A percentile compares a stretch with the other conserved stretches of the same genome.
phyloP scores from a whole-genome alignment of 2,329 filamentous ascomycete genomes.

The Xenosphaeropsis pyriputrescens region DNA sequence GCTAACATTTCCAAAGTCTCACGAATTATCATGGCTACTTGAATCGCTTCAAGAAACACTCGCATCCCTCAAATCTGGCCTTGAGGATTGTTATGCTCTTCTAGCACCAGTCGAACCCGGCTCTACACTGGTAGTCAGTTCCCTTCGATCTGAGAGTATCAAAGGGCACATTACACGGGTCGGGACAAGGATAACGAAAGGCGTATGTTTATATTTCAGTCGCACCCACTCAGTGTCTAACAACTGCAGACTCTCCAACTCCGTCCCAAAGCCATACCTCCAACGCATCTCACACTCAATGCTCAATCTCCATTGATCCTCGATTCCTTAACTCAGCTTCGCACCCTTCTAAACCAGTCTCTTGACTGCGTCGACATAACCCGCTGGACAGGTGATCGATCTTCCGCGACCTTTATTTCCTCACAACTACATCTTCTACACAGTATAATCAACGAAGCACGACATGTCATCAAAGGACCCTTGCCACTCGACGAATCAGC shows the following conservation, averaged over 20 bases:
- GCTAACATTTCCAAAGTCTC: constrained; percentile 9
- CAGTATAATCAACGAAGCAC: constrained; percentile 35
- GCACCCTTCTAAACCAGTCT: constrained; percentile 67
- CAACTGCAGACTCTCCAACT: constrained; percentile 54
- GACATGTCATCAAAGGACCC: constrained; percentile 40
- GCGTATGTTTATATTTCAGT: constrained; percentile 37
- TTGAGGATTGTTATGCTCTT: constrained; percentile 79
- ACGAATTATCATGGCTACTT: constrained; percentile 19
- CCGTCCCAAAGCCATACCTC: constrained; percentile 53
- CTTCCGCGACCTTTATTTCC: constrained; percentile 32
- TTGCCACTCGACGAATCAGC: constrained; percentile 3
- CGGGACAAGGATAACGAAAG: constrained; percentile 83
- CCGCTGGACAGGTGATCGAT: constrained; percentile 54
- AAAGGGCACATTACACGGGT: constrained; percentile 88
- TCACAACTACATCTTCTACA: constrained; percentile 40
- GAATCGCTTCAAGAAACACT: constrained; percentile 19
- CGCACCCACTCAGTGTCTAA: constrained; percentile 3
- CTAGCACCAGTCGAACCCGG: constrained; percentile 75
- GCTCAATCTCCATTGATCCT: constrained; percentile 39
- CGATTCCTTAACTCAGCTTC: constrained; percentile 54
- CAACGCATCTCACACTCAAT: constrained; percentile 15
- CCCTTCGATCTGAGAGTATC: constrained; percentile 71
- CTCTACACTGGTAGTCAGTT: constrained; percentile 80
- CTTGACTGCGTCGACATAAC: constrained; percentile 73
- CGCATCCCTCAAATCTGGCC: constrained; percentile 34